Percentiles rank a stretch among this genome's conserved stretches.
Conservation (phyloP, 805 yeast genomes). For the Nakazawaea siamensis region DNA sequence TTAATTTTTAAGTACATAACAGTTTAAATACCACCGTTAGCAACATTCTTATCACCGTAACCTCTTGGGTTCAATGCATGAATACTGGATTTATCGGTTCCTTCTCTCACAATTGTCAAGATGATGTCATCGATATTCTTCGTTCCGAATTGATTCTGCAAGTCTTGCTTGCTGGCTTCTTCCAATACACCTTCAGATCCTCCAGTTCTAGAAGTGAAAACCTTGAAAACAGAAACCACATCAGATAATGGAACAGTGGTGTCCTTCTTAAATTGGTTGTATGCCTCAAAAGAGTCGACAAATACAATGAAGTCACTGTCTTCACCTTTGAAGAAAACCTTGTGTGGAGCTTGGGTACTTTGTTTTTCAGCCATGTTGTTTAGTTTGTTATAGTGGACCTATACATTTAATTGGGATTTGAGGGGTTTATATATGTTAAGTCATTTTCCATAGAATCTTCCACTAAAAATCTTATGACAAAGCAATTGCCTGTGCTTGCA, state of each 20-base stretch:
- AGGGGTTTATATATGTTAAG: too few species aligned
- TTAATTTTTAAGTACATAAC: too few species aligned
- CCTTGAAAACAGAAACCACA: conserved; percentile 54
- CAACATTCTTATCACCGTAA: conserved; percentile 7
- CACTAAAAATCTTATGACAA: too few species aligned
- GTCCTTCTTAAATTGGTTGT: conserved; percentile 39
- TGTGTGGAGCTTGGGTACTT: conserved; percentile 23
- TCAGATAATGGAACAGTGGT: conserved; percentile 53
- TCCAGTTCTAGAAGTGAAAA: conserved; percentile 53
- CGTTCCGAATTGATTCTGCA: conserved; percentile 64
- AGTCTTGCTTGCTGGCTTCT: conserved; percentile 59
- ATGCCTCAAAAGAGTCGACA: conserved; percentile 43
- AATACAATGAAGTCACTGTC: conserved; percentile 60
- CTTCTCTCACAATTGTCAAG: conserved; percentile 49
- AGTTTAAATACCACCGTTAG: conserved; percentile 21
- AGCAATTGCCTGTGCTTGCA: too few species aligned
- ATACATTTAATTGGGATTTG: too few species aligned
- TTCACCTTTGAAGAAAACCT: conserved; percentile 58
- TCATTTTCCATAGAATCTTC: too few species aligned
- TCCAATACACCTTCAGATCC: conserved; percentile 70
- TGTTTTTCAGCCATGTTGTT: conserved; percentile 7
- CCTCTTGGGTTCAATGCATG: neutral
- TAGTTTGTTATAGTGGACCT: neutral
- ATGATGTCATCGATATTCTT: conserved; percentile 48
- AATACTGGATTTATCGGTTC: conserved; percentile 32